phyloP scores from a whole-genome alignment of 148 eudicot genomes.

The Heliosperma pusillum region DNA sequence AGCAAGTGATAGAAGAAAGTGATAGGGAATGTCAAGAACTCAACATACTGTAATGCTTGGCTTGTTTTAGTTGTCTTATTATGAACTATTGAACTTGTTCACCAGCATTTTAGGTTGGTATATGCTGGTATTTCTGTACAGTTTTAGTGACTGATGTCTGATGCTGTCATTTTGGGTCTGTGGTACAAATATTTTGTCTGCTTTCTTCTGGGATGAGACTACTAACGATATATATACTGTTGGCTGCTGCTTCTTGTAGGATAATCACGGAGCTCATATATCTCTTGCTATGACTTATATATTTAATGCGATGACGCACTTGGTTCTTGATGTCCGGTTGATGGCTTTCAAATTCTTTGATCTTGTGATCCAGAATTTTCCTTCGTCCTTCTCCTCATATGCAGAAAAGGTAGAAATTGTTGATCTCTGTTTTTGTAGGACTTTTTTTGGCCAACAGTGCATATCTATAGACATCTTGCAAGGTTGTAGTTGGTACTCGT shows the following conservation, averaged over 20 bases:
- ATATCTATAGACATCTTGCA: not conserved
- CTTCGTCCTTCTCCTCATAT: constrained; percentile 60
- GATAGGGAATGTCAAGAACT: not conserved
- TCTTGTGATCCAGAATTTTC: constrained; percentile 66
- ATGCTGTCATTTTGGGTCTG: not conserved
- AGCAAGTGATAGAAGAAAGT: not conserved
- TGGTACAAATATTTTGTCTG: constrained; percentile 7
- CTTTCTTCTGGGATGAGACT: not conserved
- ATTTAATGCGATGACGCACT: constrained; percentile 88
- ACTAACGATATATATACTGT: constrained; percentile 12
- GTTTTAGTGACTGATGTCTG: not conserved
- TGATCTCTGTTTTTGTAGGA: not conserved
- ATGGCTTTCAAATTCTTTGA: constrained; percentile 89
- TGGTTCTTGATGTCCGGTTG: constrained; percentile 77
- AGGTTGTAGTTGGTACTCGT: not conserved
- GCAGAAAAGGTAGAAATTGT: constrained; percentile 67
- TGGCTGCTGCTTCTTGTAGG: constrained; percentile 41
- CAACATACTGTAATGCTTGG: not conserved
- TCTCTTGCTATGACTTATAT: constrained; percentile 81
- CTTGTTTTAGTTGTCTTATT: not conserved
- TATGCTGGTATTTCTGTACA: not conserved
- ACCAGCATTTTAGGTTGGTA: not conserved
- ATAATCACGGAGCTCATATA: constrained; percentile 70
- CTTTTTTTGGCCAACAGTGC: not conserved
- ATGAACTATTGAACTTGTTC: not conserved